These are phyloP conservation scores for Chaetomium sp. DNA, from an alignment of 2,329 filamentous ascomycete species.

Conservation along the genomic window DNA sequence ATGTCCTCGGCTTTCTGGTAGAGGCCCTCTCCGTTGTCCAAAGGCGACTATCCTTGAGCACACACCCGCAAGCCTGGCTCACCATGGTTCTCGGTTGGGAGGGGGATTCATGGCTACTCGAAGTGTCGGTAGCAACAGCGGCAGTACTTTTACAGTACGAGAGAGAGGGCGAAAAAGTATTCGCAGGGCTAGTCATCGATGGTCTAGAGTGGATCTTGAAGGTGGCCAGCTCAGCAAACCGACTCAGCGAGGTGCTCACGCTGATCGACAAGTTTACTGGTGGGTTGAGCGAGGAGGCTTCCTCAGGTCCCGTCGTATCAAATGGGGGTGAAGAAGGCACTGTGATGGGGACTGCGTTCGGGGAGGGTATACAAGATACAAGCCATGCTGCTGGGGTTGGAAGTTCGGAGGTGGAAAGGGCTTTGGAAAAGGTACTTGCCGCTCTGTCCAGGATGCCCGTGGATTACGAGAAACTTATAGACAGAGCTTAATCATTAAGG, in stretches of 20 bases:
- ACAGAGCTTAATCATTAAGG: not conserved
- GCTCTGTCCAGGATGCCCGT: not conserved
- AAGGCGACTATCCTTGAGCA: not conserved
- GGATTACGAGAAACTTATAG: not conserved
- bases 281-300: not conserved
- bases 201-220: not conserved
- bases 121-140: not conserved
- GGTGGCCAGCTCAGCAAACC: not conserved
- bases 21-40: not conserved
- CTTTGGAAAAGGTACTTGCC: not conserved
- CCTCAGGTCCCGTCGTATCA: not conserved
- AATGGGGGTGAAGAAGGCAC: not conserved
- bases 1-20: not conserved
- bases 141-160: not conserved
- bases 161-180: not conserved
- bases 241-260: not conserved
- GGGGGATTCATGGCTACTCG: not conserved
- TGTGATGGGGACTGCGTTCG: not conserved
- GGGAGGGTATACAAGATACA: not conserved
- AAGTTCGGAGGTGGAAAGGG: not conserved
- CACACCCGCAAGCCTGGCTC: not conserved
- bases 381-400: not conserved
- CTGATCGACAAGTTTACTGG: not conserved
- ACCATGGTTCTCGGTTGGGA: not conserved
- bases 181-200: not conserved